Percentiles rank a stretch among this genome's conserved stretches.
These are phyloP conservation scores for Trametes sanguinea DNA, from an alignment of 768 basidiomycete genomes.

Conservation along the genomic window DNA sequence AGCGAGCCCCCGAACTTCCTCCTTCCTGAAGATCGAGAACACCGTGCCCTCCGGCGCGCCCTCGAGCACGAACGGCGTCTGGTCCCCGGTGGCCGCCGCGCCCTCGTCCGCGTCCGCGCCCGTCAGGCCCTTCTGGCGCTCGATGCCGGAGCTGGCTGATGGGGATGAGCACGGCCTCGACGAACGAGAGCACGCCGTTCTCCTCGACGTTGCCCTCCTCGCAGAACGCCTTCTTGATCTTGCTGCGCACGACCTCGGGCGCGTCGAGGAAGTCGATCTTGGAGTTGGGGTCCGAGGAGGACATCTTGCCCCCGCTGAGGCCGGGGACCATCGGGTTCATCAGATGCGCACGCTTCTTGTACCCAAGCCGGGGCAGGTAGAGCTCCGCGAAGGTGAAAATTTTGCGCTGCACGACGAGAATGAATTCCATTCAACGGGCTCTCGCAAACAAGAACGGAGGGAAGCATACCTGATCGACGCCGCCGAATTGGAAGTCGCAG, in stretches of 20 bases:
- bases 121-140: conserved; percentile 50
- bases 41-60: conserved; percentile 81
- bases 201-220: conserved; percentile 88
- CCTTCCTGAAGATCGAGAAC: conserved; percentile 76
- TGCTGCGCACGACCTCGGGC: conserved; percentile 80
- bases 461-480: conserved; percentile 84
- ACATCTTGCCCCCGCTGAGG: conserved; percentile 95
- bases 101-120: conserved; percentile 44
- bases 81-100: conserved; percentile 49
- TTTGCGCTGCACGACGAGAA: conserved; percentile 66
- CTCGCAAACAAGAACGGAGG: neutral
- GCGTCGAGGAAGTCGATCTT: conserved; percentile 98
- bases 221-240: conserved; percentile 91
- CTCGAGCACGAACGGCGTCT: conserved; percentile 62
- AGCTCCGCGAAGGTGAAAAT: conserved; percentile 98
- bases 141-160: conserved; percentile 76
- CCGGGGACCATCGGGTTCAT: conserved; percentile 99
- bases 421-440: neutral
- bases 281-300: conserved; percentile 94
- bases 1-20: conserved; percentile 81
- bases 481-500: conserved; percentile 97
- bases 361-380: conserved; percentile 92
- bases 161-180: conserved; percentile 85
- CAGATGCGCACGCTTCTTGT: conserved; percentile 91
- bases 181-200: conserved; percentile 88